Percentiles rank a stretch among this genome's conserved stretches.
phyloP scores from a whole-genome alignment of 2,329 filamentous ascomycete species.

The Venturia oleaginea region DNA sequence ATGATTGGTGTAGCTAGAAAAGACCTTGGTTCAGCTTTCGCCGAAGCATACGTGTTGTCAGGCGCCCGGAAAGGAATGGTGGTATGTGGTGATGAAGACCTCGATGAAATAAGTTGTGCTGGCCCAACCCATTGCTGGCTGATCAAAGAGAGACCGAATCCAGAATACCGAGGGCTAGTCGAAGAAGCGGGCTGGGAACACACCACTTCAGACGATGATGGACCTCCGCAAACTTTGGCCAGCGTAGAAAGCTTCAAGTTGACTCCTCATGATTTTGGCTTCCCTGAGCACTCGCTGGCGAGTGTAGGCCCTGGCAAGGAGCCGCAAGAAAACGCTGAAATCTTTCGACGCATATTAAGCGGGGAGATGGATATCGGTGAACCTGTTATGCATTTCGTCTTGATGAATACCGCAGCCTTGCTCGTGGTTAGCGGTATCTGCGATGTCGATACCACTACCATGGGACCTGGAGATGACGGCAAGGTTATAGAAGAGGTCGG shows the following conservation, averaged over 20 bases:
- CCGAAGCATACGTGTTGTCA: conserved; percentile 67
- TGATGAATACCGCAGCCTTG: conserved; percentile 86
- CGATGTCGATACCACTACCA: conserved; percentile 68
- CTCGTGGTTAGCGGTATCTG: conserved; percentile 80
- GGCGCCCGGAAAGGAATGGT: conserved; percentile 79
- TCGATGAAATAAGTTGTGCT: conserved; percentile 92
- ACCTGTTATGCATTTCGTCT: conserved; percentile 84
- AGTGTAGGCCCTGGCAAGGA: conserved; percentile 78
- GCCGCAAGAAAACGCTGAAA: conserved; percentile 78
- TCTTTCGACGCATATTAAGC: conserved; percentile 66
- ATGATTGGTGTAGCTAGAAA: conserved; percentile 87
- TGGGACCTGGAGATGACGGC: conserved; percentile 74
- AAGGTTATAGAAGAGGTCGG: conserved; percentile 73
- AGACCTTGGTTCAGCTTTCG: conserved; percentile 81
- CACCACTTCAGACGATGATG: conserved; percentile 32
- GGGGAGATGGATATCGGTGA: conserved; percentile 66
- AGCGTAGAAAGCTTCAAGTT: conserved; percentile 70
- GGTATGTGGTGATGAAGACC: conserved; percentile 86
- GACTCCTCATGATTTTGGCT: conserved; percentile 77
- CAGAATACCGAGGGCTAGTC: conserved; percentile 28
- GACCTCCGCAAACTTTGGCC: conserved; percentile 34
- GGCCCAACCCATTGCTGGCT: conserved; percentile 86
- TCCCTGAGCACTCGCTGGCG: conserved; percentile 62
- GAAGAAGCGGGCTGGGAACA: conserved; percentile 32
- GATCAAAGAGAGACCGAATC: conserved; percentile 46